Evolutionary conservation across 495 filamentous ascomycete genomes (phyloP).

Genomic region (Hyaloscypha bicolor): DNA sequence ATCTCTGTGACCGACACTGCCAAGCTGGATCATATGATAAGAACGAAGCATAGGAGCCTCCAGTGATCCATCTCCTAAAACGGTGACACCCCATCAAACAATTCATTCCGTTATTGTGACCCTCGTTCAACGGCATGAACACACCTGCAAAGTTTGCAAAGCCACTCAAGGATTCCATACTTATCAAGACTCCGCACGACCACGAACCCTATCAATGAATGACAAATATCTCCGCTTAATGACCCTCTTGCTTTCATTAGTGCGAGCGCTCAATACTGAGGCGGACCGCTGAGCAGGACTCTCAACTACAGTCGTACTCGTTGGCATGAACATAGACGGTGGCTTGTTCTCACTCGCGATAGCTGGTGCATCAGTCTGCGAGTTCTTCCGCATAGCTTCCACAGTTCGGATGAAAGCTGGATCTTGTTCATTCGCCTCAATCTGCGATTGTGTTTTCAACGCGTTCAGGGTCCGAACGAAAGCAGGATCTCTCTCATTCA

Average conservation of each 20-base stretch:
- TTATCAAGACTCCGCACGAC: neutral
- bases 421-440: slow-evolving; percentile 29
- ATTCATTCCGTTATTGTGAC: neutral
- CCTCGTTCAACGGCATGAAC: neutral
- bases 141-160: neutral
- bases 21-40: no score
- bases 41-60: no score
- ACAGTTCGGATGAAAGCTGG: slow-evolving; percentile 28
- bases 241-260: neutral
- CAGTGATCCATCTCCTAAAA: neutral
- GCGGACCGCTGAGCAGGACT: neutral
- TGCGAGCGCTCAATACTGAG: neutral
- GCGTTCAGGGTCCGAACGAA: slow-evolving; percentile 25
- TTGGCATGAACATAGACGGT: neutral
- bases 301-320: neutral
- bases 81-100: neutral
- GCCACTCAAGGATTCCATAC: neutral
- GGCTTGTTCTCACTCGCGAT: neutral
- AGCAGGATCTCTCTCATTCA: slow-evolving; percentile 32
- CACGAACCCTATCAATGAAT: neutral
- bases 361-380: neutral
- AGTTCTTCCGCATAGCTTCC: slow-evolving; percentile 18
- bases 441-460: slow-evolving; percentile 4
- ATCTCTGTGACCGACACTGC: no score
- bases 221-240: neutral